Conservation (phyloP, 345 rosid genomes). For the Rhizophora apiculata region DNA sequence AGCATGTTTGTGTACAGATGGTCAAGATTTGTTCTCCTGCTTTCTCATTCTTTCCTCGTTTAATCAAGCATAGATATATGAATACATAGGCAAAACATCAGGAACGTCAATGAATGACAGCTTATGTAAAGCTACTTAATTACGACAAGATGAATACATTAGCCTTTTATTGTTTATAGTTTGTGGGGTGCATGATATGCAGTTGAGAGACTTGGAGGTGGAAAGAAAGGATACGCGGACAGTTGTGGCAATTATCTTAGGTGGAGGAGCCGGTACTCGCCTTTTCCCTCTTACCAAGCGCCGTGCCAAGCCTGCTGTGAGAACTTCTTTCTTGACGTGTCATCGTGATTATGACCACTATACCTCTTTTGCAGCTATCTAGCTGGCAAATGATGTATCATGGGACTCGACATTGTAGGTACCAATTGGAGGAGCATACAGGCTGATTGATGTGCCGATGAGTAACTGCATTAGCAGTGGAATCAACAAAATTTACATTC, state of each 20-base stretch:
- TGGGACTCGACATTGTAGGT: conserved; percentile 40
- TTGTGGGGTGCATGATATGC: conserved; percentile 10
- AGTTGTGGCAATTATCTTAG: conserved; percentile 76
- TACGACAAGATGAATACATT: too few species aligned
- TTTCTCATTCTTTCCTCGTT: too few species aligned
- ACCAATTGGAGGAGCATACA: conserved; percentile 88
- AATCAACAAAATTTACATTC: conserved; percentile 90
- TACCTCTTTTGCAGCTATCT: background rate
- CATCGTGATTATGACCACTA: background rate
- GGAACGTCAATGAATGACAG: too few species aligned
- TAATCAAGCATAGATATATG: too few species aligned
- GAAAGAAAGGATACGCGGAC: conserved; percentile 69
- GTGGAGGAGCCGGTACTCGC: conserved; percentile 99
- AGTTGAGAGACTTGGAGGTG: conserved; percentile 66
- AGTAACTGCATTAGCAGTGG: conserved; percentile 97
- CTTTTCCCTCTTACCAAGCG: conserved; percentile 94
- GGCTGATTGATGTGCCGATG: conserved; percentile 98
- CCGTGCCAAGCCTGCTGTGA: conserved; percentile 94
- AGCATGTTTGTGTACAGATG: too few species aligned
- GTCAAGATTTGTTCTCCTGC: too few species aligned
- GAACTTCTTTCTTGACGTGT: conserved; percentile 4
- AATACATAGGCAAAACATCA: too few species aligned
- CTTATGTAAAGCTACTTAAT: too few species aligned
- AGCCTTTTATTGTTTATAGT: background rate
- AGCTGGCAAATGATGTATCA: background rate